Base-by-base conservation (phyloP, 495 filamentous ascomycete species). In the Aspergillus diversus region DNA sequence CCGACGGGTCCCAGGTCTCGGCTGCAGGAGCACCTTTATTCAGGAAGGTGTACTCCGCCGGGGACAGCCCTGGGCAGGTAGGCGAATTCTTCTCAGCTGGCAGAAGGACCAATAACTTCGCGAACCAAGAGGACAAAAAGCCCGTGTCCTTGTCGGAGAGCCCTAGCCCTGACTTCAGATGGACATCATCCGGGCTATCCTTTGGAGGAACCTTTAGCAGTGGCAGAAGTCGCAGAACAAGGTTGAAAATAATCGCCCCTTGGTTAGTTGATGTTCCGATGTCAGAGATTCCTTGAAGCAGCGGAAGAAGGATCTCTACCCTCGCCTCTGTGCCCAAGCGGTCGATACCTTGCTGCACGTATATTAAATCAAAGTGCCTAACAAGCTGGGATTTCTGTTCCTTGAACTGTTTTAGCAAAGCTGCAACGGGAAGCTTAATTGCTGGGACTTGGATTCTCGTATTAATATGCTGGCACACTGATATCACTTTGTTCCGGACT, bases 361-460 rank as follows among this genome's bases (percentile, higher is more conserved):
- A 97, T 34, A 89, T 79, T 56, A 98, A 73, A 78, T 97, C 95
- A 73, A 97, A 92, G 70, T 97, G 90, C 61, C 90, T 86, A 55
- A 99, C 84, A 7, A 97, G 83, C 3, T 89, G 81, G 48, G 82
- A 79, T 47, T 80, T 83, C 55, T 87, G 86, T 27, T 89, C 88
- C 69, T 97, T 97, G 82, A 94, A 97, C 71, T 97, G 95, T 65
- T 90, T 90, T 60, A 97, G 73, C 31, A 99, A 82, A 16, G 87
- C 86, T 8, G 85, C 82, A 32, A 99, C 93, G 11, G 95, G 95
- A 9, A 99, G 82, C 62, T 90, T 83, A 60, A 97, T 90, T 15
- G 88, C 82, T 74, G 83, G 84, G 70, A 82, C 73, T 72, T 87
- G 86, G 34, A 91, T 84, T 56, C 91, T 83, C 33, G 85, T 86